These are phyloP conservation scores for Berberis vulgaris DNA, from an alignment of 164 flowering plant species.

Conservation along the genomic window DNA sequence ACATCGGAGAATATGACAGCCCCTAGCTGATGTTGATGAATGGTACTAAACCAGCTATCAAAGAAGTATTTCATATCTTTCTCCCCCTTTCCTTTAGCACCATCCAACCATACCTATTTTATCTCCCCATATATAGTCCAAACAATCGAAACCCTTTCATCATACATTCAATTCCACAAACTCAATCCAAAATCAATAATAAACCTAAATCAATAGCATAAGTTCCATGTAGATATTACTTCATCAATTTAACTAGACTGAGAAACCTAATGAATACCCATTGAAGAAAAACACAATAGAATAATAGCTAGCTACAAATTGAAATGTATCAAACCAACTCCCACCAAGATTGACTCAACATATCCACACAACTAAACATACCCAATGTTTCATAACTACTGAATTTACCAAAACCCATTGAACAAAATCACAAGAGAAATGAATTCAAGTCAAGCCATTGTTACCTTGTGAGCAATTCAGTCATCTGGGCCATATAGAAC, in stretches of 20 bases:
- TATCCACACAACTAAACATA: too few relatives aligned
- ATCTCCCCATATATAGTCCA: slow-evolving; percentile 73
- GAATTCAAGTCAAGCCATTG: slow-evolving; percentile 1
- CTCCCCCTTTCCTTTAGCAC: slow-evolving; percentile 88
- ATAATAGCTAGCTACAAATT: too few relatives aligned
- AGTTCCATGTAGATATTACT: too few relatives aligned
- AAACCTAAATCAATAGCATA: neutral
- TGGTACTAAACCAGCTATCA: slow-evolving; percentile 72
- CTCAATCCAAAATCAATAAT: neutral
- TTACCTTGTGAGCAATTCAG: slow-evolving; percentile 85
- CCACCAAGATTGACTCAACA: too few relatives aligned
- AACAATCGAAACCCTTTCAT: neutral
- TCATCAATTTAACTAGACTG: too few relatives aligned
- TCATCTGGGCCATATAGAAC: slow-evolving; percentile 82
- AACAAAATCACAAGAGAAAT: neutral
- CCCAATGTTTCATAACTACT: too few relatives aligned
- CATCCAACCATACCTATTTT: slow-evolving; percentile 81
- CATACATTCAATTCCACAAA: slow-evolving; percentile 1
- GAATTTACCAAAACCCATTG: neutral
- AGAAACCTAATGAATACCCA: too few relatives aligned
- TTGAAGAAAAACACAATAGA: too few relatives aligned
- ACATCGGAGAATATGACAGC: slow-evolving; percentile 93
- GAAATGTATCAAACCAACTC: too few relatives aligned
- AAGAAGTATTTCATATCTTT: slow-evolving; percentile 88
- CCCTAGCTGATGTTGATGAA: slow-evolving; percentile 84